A percentile compares a stretch with the other conserved stretches of the same genome.
Conservation (phyloP, 371 early-diverging fungal genomes). For the Apophysomyces variabilis region DNA sequence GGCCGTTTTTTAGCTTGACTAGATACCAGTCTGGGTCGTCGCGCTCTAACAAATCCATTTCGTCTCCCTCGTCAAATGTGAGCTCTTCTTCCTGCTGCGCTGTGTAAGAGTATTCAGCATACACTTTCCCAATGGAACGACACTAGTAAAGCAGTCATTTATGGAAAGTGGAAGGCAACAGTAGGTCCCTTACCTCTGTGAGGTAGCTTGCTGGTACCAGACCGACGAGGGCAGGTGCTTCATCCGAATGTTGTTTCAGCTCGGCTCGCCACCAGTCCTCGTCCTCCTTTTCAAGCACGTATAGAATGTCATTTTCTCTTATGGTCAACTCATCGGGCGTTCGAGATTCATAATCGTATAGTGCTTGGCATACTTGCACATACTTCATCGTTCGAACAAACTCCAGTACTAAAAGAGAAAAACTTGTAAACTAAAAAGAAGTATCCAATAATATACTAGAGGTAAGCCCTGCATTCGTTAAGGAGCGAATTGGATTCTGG, state of each 20-base stretch:
- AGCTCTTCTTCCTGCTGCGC: constrained; percentile 82
- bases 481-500: not conserved
- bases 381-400: constrained; percentile 41
- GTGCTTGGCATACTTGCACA: constrained; percentile 48
- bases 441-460: no score
- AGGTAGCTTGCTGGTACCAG: constrained; percentile 82
- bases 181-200: constrained; percentile 56
- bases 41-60: constrained; percentile 70
- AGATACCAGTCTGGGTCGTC: constrained; percentile 86
- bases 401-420: not conserved
- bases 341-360: constrained; percentile 79
- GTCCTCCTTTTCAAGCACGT: constrained; percentile 76
- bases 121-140: constrained; percentile 57
- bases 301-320: constrained; percentile 76
- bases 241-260: constrained; percentile 51
- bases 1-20: constrained; percentile 54
- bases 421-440: not conserved
- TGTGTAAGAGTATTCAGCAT: constrained; percentile 80
- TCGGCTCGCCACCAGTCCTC: constrained; percentile 83
- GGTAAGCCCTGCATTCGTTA: not conserved
- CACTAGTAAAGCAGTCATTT: constrained; percentile 22
- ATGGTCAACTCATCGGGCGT: constrained; percentile 88
- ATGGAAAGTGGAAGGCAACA: constrained; percentile 2
- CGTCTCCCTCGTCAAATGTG: constrained; percentile 75
- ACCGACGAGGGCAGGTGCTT: constrained; percentile 61